phyloP scores from a whole-genome alignment of 805 yeast genomes.

The Huiozyma sinensis region DNA sequence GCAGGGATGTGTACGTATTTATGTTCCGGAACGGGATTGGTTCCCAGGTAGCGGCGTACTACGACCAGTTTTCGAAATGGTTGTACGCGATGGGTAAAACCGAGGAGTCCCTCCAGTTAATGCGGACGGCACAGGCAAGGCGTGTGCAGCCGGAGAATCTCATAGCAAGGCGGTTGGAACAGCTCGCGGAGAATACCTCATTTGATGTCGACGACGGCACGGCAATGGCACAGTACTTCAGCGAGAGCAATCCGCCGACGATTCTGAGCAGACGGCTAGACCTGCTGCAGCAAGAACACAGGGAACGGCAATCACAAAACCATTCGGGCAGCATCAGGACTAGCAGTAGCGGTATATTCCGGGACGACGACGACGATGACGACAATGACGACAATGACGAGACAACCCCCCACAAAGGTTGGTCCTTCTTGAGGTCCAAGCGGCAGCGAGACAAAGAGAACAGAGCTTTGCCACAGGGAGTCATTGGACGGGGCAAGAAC shows the following conservation, averaged over 20 bases:
- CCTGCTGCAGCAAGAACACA: background rate
- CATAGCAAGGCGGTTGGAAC: too few relatives aligned
- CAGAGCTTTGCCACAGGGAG: background rate
- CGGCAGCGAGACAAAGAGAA: conserved; percentile 2
- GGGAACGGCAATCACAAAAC: background rate
- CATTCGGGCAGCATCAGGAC: background rate
- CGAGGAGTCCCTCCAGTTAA: conserved; percentile 14
- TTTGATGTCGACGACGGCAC: background rate
- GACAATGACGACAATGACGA: background rate
- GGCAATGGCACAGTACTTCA: background rate
- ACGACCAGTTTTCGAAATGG: conserved; percentile 61
- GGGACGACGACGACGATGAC: background rate
- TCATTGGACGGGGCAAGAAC: conserved; percentile 1
- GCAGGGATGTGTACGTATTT: conserved; percentile 61
- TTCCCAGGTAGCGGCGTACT: conserved; percentile 48
- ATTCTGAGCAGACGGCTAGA: background rate
- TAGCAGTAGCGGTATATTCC: background rate
- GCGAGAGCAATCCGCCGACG: background rate
- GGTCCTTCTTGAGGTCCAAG: background rate
- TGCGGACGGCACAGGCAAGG: conserved; percentile 29
- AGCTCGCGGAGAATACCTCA: background rate
- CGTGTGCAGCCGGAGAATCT: conserved; percentile 49
- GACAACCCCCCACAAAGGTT: background rate
- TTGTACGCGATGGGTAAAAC: conserved; percentile 11
- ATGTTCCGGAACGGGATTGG: conserved; percentile 69